phyloP scores from a whole-genome alignment of 2,329 filamentous ascomycete genomes.

The Colletotrichum graminicola region DNA sequence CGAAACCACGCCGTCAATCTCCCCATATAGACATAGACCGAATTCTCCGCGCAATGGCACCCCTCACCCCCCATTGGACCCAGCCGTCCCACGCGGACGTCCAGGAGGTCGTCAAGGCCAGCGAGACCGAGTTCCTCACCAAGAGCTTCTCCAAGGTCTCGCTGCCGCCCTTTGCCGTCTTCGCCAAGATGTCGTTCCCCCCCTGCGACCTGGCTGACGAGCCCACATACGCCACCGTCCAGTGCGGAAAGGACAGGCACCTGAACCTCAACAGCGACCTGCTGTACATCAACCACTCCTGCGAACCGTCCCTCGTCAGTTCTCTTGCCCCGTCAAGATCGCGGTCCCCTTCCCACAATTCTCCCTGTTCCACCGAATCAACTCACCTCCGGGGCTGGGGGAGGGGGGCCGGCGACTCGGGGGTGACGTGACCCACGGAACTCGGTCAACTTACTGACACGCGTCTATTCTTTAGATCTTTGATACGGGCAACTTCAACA shows the following conservation, averaged over 20 bases:
- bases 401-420: neutral
- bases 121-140: slow-evolving; percentile 67
- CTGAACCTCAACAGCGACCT: slow-evolving; percentile 75
- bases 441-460: slow-evolving; percentile 30
- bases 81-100: slow-evolving; percentile 71
- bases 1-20: slow-evolving; percentile 19
- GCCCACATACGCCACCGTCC: slow-evolving; percentile 74
- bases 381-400: too few species aligned
- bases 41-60: slow-evolving; percentile 59
- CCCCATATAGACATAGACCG: neutral
- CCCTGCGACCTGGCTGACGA: slow-evolving; percentile 67
- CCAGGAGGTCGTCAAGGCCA: slow-evolving; percentile 66
- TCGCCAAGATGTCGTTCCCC: slow-evolving; percentile 75
- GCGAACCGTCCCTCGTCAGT: slow-evolving; percentile 73
- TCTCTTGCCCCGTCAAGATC: slow-evolving; percentile 5
- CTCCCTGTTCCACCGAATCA: neutral
- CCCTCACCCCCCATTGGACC: slow-evolving; percentile 68
- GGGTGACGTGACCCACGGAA: slow-evolving; percentile 17
- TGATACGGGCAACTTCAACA: slow-evolving; percentile 67
- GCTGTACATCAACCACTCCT: slow-evolving; percentile 77
- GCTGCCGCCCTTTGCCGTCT: slow-evolving; percentile 73
- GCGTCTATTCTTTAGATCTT: slow-evolving; percentile 62
- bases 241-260: slow-evolving; percentile 67
- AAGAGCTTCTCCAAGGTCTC: slow-evolving; percentile 69
- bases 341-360: neutral